Evolutionary conservation across 2,329 filamentous ascomycete genomes (phyloP), one percentile per base, ranked within the genome.

Genomic region (Diaporthe destruens): DNA sequence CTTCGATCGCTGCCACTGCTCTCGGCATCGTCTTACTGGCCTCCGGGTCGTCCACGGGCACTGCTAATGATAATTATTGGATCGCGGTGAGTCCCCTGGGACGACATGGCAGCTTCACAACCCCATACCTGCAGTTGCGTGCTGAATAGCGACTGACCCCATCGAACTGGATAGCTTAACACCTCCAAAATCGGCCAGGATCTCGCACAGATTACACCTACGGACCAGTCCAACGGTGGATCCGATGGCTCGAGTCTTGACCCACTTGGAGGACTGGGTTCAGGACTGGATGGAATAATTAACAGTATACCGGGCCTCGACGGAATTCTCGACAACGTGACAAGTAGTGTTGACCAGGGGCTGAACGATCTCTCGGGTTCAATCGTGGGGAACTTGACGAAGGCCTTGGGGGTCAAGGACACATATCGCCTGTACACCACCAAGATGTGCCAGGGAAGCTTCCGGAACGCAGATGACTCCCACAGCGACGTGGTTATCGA

Each of bases 331-430:
- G 71, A 75, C 16, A 75, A 76, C 23, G 12, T 78, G 25, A 74
- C 75, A 20, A 69, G 75, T 3, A 53, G 71, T 11, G 51, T 77
- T 53, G 75, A 75, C 6, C 47, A 74, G 2, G 74, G 74, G 3
- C 29, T 78, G 0, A 54, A 74, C n/a, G 77, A 78, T 51, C 49
- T 78, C 3, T 74, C 77, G 56, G 76, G 77, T 20, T 53, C 74
- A 29, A 69, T 78, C 7, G 23, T 78, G n/a, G 72, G 73, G 5
- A 77, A 76, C 56, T 42, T 78, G 54, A 76, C 75, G 1, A 29
- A 74, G 70, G 65, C 70, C 2, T 36, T 78, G 29, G 76, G 76
- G 9, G 32, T 78, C 44, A 75, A 74, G 57, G 75, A 78, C 20
- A 71, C 68, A 7, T 78, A 78, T 67, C 65, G 69, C 7, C 71